Base-by-base conservation (phyloP, 2,329 filamentous ascomycete genomes). In the Curvularia verruculosa region DNA sequence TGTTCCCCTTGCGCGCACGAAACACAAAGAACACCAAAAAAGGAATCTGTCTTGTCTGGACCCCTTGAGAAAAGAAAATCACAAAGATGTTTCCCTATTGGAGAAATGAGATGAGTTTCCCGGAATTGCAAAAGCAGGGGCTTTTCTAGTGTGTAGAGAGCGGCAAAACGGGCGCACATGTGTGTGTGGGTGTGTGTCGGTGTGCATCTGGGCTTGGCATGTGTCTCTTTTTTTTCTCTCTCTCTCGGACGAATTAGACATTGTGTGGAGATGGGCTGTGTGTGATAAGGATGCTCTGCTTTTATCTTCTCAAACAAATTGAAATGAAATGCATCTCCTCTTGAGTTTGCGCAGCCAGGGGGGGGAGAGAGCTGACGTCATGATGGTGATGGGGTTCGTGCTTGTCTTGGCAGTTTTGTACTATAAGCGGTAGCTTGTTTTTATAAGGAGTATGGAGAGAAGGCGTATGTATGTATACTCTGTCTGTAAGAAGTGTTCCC, bases 41-140 rank as follows among this genome's bases (percentile, higher is more conserved):
- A 39, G 12, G 19, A 10, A 40, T 31, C 5, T 56, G 13, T 43
- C 7, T 58, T 49, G 40, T 41, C 37, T 58, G 55, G 55, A 37
- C 50, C 31, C 31, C 31, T 36, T n/a, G n/a, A n/a, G n/a, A n/a
- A 36, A 36, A 36, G 5, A 23, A 36, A 45, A 51, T n/a, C n/a
- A 29, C 26, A 36, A 50, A 37, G 39, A 45, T 46, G 44, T 19
- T 21, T 23, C 36, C 40, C 18, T 36, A 24, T 49, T 48, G n/a
- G 51, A 29, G 29, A 41, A 23, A 15, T 21, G 29, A 21, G 31
- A n/a, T n/a, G n/a, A n/a, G n/a, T n/a, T n/a, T 36, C 31, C n/a
- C 6, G 31, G 31, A n/a, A 12, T 36, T 15, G 5, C 26, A 31
- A 31, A 36, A 36, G 15, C 31, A 36, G 31, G n/a, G n/a, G n/a